Evolutionary conservation across 805 yeast species (phyloP).

Genomic region (Sugiyamaella mastotermitis): DNA sequence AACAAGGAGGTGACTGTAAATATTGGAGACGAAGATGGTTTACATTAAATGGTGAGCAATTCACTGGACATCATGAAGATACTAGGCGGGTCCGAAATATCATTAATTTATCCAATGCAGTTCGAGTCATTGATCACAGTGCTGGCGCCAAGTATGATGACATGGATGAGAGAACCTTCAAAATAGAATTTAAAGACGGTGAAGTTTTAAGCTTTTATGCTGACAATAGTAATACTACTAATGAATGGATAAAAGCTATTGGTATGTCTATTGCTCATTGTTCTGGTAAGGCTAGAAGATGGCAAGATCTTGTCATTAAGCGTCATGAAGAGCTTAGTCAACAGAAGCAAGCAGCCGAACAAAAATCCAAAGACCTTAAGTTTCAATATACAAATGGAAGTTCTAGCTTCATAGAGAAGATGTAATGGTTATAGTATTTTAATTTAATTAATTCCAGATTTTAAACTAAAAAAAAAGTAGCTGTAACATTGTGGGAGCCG

Average conservation of each 20-base stretch:
- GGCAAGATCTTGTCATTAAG: slow-evolving; percentile 17
- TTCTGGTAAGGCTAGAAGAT: slow-evolving; percentile 12
- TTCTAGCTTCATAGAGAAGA: slow-evolving; percentile 12
- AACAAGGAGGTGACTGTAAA: slow-evolving; percentile 87
- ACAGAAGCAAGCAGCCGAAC: slow-evolving; percentile 6
- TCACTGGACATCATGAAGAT: slow-evolving; percentile 71
- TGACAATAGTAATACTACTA: slow-evolving; percentile 56
- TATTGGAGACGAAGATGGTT: slow-evolving; percentile 70
- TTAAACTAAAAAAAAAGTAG: no score
- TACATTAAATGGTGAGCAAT: slow-evolving; percentile 59
- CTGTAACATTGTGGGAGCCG: no score
- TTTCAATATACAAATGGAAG: slow-evolving; percentile 5
- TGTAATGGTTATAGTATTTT: slow-evolving; percentile 18
- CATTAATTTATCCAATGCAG: slow-evolving; percentile 67
- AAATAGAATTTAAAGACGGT: slow-evolving; percentile 64
- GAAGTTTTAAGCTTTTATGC: slow-evolving; percentile 79
- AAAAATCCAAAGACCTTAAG: slow-evolving; percentile 11
- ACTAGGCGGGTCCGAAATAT: slow-evolving; percentile 57
- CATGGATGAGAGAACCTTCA: slow-evolving; percentile 73
- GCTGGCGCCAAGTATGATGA: slow-evolving; percentile 34
- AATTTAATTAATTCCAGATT: no score
- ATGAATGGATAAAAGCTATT: slow-evolving; percentile 57
- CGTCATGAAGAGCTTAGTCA: slow-evolving; percentile 8
- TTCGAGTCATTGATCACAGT: slow-evolving; percentile 29
- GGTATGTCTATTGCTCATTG: slow-evolving; percentile 42